A percentile compares a stretch with the other conserved stretches of the same genome.
These are phyloP conservation scores for Jacaranda mimosifolia DNA, from an alignment of 257 asterid genomes.

Conservation along the genomic window DNA sequence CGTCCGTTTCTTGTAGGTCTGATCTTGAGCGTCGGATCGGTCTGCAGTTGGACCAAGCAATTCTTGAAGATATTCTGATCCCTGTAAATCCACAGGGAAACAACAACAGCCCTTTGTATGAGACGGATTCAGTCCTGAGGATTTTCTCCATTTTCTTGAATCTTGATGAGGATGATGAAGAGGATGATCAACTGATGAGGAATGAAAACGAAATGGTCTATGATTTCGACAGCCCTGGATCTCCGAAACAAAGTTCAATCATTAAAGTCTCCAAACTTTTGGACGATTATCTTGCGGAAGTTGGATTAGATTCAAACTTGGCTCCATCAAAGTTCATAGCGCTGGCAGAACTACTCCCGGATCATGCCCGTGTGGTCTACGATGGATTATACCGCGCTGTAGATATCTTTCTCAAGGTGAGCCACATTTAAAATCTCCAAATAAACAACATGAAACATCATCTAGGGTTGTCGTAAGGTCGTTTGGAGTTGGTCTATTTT, in stretches of 20 bases:
- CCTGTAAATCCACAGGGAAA: slow-evolving; percentile 65
- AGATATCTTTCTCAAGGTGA: slow-evolving; percentile 94
- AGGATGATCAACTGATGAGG: slow-evolving; percentile 53
- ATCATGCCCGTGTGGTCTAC: slow-evolving; percentile 79
- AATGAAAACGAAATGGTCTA: slow-evolving; percentile 80
- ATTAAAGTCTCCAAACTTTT: slow-evolving; percentile 80
- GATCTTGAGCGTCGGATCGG: slow-evolving; percentile 93
- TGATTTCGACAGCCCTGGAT: slow-evolving; percentile 85
- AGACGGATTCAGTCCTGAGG: slow-evolving; percentile 72
- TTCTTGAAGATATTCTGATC: slow-evolving; percentile 89
- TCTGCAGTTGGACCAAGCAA: slow-evolving; percentile 89
- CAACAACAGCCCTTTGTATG: slow-evolving; percentile 69
- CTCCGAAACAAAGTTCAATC: slow-evolving; percentile 93
- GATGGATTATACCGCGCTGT: slow-evolving; percentile 91
- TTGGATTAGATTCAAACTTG: slow-evolving; percentile 80
- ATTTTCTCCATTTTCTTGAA: slow-evolving; percentile 88
- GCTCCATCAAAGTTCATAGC: slow-evolving; percentile 71
- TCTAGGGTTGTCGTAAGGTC: too few relatives aligned
- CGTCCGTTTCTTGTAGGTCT: slow-evolving; percentile 76
- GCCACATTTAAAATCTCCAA: slow-evolving; percentile 21
- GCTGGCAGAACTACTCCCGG: slow-evolving; percentile 84
- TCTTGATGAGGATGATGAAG: slow-evolving; percentile 84
- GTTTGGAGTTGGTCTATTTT: too few relatives aligned
- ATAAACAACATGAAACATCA: not conserved
- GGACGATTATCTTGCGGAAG: slow-evolving; percentile 86